Base-by-base conservation (phyloP, 2,329 filamentous ascomycete genomes). In the Colletotrichum zoysiae region DNA sequence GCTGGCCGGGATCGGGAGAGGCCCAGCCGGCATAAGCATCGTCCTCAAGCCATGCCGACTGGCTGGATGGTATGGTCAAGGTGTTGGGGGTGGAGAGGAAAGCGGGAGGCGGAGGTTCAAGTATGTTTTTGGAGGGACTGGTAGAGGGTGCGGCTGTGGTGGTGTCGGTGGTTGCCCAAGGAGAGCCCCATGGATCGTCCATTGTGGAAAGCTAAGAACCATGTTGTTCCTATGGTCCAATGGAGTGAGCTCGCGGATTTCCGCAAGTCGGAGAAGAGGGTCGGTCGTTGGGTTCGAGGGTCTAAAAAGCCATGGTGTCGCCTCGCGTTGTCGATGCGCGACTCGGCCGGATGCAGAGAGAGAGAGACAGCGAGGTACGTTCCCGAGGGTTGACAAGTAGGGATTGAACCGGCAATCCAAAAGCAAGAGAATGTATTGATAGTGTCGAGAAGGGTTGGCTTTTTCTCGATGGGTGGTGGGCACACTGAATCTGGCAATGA, bases 131-230 rank as follows among this genome's bases (percentile, higher is more conserved):
- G 48, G 78, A 75, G 26, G 79, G 78, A 51, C 78, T 79, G 20
- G 78, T 74, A 18, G 74, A 74, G 16, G 59, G 50, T 42, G 60
- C 38, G 40, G 71, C 33, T 33, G 60, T 77, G 76, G 60, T 77
- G 76, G 78, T 74, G 76, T 86, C 79, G 78, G 81, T 78, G 70
- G 82, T 83, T 71, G 85, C 84, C 88, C 88, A 90, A 80, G 88
- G 88, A 76, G 87, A 89, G 80, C 86, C 86, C 88, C 88, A 90
- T 76, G 88, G 88, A 87, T 90, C 87, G 79, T 90, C 88, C 88
- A 90, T 90, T 76, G 71, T 58, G 71, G 55, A 46, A 26, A n/a
- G 53, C 70, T 57, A 65, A 46, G 40, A 53, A 42, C 60, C 73
- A 74, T 74, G 42, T 23, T 74, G 73, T 56, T 74, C 46, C 40